Evolutionary conservation across 805 yeast genomes (phyloP).

Genomic region (Hanseniaspora lindneri): DNA sequence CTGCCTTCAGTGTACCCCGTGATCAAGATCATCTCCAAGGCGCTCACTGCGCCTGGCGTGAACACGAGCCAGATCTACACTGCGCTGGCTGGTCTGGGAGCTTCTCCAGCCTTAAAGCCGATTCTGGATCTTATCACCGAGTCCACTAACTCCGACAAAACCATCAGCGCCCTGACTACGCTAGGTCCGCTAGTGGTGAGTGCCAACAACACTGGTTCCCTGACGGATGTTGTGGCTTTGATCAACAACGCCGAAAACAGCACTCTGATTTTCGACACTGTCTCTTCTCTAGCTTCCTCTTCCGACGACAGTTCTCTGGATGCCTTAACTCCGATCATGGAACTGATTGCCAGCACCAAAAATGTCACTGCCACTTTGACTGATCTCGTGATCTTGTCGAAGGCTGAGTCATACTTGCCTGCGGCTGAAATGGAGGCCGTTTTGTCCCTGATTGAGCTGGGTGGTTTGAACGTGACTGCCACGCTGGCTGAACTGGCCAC

Average conservation of each 20-base stretch:
- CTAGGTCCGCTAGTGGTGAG: conserved; percentile 25
- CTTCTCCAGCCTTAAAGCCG: conserved; percentile 25
- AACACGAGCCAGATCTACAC: conserved; percentile 20
- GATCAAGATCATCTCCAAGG: conserved; percentile 23
- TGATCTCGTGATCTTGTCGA: conserved; percentile 21
- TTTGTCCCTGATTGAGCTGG: conserved; percentile 9
- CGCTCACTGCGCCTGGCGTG: conserved; percentile 22
- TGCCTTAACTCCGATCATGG: conserved; percentile 17
- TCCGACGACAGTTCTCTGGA: conserved; percentile 16
- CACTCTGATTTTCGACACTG: conserved; percentile 5
- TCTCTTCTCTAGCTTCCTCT: neutral
- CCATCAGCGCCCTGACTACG: conserved; percentile 23
- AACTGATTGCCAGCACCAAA: conserved; percentile 19
- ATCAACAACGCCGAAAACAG: conserved; percentile 15
- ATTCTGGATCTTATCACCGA: conserved; percentile 24
- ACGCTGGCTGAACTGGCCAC: conserved; percentile 7
- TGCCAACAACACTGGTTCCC: neutral
- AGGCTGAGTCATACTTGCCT: conserved; percentile 16
- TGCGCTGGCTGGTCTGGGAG: conserved; percentile 22
- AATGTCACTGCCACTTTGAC: conserved; percentile 20
- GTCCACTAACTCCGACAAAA: conserved; percentile 21
- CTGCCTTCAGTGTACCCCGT: conserved; percentile 26
- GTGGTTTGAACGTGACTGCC: conserved; percentile 7
- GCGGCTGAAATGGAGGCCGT: conserved; percentile 13
- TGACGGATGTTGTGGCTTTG: conserved; percentile 9